Percentiles rank a stretch among this genome's conserved stretches.
phyloP scores from a whole-genome alignment of 768 basidiomycete species.

The Kwoniella botswanensis region DNA sequence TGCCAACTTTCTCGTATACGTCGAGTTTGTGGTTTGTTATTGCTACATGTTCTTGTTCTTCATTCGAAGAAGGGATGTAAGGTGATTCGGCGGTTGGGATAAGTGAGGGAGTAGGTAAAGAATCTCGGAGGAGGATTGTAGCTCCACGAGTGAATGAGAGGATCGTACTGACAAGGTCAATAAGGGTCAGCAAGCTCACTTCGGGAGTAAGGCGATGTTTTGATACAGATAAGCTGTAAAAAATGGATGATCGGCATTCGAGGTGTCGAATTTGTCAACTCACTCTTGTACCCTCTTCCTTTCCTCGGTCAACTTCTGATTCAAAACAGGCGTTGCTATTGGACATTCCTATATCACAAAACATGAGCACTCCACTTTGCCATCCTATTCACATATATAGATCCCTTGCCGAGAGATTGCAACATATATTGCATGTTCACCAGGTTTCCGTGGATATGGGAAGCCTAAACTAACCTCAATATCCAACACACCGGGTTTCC shows the following conservation, averaged over 20 bases:
- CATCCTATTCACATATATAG: no score
- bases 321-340: slow-evolving; percentile 81
- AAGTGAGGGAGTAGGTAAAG: slow-evolving; percentile 60
- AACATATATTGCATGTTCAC: neutral
- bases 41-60: slow-evolving; percentile 66
- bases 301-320: slow-evolving; percentile 68
- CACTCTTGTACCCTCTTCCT: slow-evolving; percentile 69
- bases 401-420: no score
- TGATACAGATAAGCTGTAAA: no score
- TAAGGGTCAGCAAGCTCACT: neutral
- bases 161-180: slow-evolving; percentile 66
- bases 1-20: slow-evolving; percentile 83
- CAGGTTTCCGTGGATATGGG: no score
- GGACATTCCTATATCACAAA: slow-evolving; percentile 74
- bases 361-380: neutral
- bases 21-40: slow-evolving; percentile 79
- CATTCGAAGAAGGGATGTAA: slow-evolving; percentile 20
- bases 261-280: slow-evolving; percentile 3
- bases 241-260: no score
- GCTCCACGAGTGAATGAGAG: slow-evolving; percentile 82
- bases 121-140: slow-evolving; percentile 88
- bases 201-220: no score
- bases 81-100: slow-evolving; percentile 26
- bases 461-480: slow-evolving; percentile 81
- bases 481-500: slow-evolving; percentile 76